These are phyloP conservation scores for Plasmodium inui DNA, from an alignment of 169 alveolate species.

Conservation along the genomic window DNA sequence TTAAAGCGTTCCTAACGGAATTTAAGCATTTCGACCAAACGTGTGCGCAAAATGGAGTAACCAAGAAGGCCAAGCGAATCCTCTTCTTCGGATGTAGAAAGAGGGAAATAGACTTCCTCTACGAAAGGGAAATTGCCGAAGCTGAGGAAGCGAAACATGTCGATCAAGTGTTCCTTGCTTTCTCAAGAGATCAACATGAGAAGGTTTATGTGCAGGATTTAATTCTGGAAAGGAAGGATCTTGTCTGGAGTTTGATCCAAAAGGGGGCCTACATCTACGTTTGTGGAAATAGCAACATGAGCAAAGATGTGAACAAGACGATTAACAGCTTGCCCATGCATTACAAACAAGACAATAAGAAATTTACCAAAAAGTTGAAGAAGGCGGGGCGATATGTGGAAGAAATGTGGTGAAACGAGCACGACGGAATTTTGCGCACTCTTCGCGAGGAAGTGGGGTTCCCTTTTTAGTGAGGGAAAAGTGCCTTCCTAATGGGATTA, in stretches of 20 bases:
- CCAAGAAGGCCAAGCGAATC: conserved; percentile 36
- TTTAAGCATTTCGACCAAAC: conserved; percentile 53
- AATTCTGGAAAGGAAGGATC: conserved; percentile 54
- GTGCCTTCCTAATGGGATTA: neutral
- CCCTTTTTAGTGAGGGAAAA: neutral
- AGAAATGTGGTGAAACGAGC: conserved; percentile 79
- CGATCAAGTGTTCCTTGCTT: conserved; percentile 63
- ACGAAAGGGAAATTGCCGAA: conserved; percentile 56
- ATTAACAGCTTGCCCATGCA: conserved; percentile 31
- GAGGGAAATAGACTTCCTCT: conserved; percentile 59
- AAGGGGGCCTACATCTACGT: conserved; percentile 72
- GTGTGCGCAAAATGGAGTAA: conserved; percentile 13
- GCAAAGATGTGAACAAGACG: conserved; percentile 57
- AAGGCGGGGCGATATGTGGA: conserved; percentile 73
- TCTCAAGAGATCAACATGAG: conserved; percentile 57
- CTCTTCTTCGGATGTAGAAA: conserved; percentile 64
- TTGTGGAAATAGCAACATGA: conserved; percentile 70
- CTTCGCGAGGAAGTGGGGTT: neutral
- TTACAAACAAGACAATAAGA: conserved; percentile 63
- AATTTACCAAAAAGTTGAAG: conserved; percentile 64
- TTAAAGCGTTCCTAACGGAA: conserved; percentile 76
- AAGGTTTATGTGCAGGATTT: conserved; percentile 74
- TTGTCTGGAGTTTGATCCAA: conserved; percentile 63
- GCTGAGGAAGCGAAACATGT: conserved; percentile 28
- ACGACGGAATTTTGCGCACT: neutral